phyloP scores from a whole-genome alignment of 768 basidiomycete species.

The Sarcodon sp. region DNA sequence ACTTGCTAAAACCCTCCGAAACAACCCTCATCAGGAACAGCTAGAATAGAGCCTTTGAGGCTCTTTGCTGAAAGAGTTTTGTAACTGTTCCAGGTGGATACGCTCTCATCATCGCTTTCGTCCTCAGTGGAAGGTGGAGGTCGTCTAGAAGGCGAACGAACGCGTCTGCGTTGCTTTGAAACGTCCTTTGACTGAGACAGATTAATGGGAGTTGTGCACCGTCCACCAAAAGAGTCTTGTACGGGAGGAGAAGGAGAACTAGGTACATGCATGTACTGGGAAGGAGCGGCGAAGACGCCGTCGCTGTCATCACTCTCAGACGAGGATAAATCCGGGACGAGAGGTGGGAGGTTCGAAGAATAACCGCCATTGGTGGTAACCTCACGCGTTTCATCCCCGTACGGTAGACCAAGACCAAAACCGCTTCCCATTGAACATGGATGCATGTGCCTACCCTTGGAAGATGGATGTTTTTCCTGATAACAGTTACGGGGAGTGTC shows the following conservation, averaged over 20 bases:
- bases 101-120: neutral
- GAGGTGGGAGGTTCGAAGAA: slow-evolving; percentile 25
- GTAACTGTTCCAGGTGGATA: slow-evolving; percentile 7
- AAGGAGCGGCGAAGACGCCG: neutral
- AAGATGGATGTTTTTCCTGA: neutral
- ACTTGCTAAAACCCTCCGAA: slow-evolving; percentile 10
- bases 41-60: slow-evolving; percentile 2
- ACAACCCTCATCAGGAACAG: slow-evolving; percentile 9
- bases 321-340: slow-evolving; percentile 43
- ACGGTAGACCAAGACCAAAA: neutral
- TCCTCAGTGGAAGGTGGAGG: no score
- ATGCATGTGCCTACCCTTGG: slow-evolving; percentile 27
- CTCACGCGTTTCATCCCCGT: slow-evolving; percentile 15
- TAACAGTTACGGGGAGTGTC: slow-evolving; percentile 13
- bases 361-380: slow-evolving; percentile 9
- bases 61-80: slow-evolving; percentile 7
- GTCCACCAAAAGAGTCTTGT: slow-evolving; percentile 1
- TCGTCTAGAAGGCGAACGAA: neutral
- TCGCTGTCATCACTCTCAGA: neutral
- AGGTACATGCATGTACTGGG: neutral
- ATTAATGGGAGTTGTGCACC: slow-evolving; percentile 1
- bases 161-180: slow-evolving; percentile 2
- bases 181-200: neutral
- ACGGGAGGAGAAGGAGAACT: neutral
- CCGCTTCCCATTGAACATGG: slow-evolving; percentile 23